Evolutionary conservation across 2,329 filamentous ascomycete genomes (phyloP).

Genomic region (Trichoderma asperellum): DNA sequence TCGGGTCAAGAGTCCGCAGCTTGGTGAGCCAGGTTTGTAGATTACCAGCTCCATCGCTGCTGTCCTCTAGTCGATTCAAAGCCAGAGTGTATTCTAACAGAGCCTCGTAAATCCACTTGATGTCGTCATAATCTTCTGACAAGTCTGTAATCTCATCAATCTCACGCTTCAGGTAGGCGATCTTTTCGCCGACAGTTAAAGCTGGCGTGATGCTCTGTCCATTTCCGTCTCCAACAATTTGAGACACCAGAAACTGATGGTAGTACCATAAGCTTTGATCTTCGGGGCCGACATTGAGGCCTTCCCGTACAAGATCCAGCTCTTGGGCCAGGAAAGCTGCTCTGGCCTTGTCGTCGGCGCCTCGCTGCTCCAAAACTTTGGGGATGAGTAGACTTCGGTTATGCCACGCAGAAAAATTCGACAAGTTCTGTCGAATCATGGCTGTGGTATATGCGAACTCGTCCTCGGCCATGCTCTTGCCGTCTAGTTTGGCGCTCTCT

Average conservation of each 20-base stretch:
- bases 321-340: conserved; percentile 77
- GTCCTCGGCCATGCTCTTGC: conserved; percentile 69
- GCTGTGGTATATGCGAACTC: conserved; percentile 91
- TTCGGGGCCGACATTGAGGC: conserved; percentile 85
- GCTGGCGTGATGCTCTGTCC: conserved; percentile 50
- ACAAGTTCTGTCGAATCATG: conserved; percentile 84
- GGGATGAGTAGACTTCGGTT: conserved; percentile 83
- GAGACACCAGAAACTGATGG: conserved; percentile 80
- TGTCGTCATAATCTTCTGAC: conserved; percentile 59
- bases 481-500: conserved; percentile 60
- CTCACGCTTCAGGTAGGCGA: conserved; percentile 69
- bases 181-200: conserved; percentile 62
- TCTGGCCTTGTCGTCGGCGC: conserved; percentile 65
- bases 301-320: conserved; percentile 73
- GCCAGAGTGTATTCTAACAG: conserved; percentile 73
- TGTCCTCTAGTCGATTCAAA: conserved; percentile 55
- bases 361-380: conserved; percentile 70
- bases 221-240: conserved; percentile 49
- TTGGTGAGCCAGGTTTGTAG: conserved; percentile 64
- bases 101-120: conserved; percentile 88
- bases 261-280: conserved; percentile 98
- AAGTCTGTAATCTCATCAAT: conserved; percentile 73
- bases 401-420: conserved; percentile 98
- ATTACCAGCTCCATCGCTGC: conserved; percentile 50
- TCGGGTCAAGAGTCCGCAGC: conserved; percentile 71